Base-by-base conservation (phyloP, 2,329 filamentous ascomycete genomes). In the Graphiopsis chlorocephala region DNA sequence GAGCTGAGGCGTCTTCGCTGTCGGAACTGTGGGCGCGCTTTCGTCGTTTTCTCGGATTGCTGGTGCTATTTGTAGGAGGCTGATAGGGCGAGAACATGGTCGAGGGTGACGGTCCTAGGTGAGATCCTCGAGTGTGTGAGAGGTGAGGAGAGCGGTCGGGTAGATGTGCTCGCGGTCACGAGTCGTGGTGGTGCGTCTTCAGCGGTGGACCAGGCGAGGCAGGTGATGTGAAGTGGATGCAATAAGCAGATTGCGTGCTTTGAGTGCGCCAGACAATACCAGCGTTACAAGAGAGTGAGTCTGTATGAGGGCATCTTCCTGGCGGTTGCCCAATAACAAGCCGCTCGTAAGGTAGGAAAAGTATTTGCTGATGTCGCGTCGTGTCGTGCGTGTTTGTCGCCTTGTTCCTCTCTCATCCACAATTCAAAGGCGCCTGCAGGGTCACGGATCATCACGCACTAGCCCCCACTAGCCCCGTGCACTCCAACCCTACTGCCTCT, bases 21-120 rank as follows among this genome's bases (percentile, higher is more conserved):
- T 61, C 45, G 35, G 47, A 55, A 33, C 35, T 58, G 63, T 64
- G 63, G 28, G 56, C 47, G 45, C 53, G 52, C 50, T 64, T 64
- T 28, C 55, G 63, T 55, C 63, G 47, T 35, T 64, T 64, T 4
- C 63, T 48, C 17, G 61, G 53, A 25, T 58, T 58, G 55, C 23
- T 56, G 38, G 26, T 55, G 61, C 35, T 56, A 14, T 58, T 48
- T 25, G 53, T 31, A 23, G 14, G 29, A 14, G 47, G 61, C 42
- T 29, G 53, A 23, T 38, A 4, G 42, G 53, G 52, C 20, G 61
- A 64, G 61, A 64, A 64, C 61, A 64, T 64, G 61, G 42, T 59
- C 53, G 61, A 38, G 53, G 26, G 31, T 35, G 31, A 23, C 20
- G n/a, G 14, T 26, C 45, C 29, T 52, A 23, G 20, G 29, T 28